Conservation (phyloP, 306 rosid species). For the Crotalaria pallida region DNA sequence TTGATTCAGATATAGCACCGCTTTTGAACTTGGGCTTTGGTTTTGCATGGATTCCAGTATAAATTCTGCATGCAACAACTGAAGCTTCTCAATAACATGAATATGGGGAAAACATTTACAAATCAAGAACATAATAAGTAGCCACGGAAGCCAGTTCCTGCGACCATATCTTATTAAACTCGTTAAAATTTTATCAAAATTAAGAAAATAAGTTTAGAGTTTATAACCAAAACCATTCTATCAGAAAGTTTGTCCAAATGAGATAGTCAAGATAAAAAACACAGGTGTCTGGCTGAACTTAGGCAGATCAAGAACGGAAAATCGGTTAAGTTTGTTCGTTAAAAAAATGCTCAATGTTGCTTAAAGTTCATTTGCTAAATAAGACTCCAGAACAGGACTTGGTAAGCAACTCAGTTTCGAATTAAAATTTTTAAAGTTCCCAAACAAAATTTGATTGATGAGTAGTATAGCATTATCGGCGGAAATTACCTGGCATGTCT, state of each 20-base stretch:
- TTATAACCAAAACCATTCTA: not conserved
- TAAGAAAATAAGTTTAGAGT: not conserved
- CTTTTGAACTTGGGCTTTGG: constrained; percentile 80
- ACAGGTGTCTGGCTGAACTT: not conserved
- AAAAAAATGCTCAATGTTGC: not conserved
- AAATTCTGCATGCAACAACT: constrained; percentile 53
- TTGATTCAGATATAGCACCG: constrained; percentile 92
- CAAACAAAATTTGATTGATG: not conserved
- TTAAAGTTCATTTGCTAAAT: not conserved
- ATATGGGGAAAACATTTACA: not conserved
- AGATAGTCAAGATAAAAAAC: not conserved
- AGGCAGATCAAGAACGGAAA: not conserved
- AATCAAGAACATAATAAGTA: not conserved
- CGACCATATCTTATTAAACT: not conserved
- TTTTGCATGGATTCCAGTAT: constrained; percentile 94
- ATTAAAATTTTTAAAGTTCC: not conserved
- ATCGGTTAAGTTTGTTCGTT: not conserved
- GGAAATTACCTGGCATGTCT: constrained; percentile 87
- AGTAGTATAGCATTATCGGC: constrained; percentile 3
- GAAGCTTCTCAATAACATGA: not conserved
- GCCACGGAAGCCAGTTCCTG: not conserved
- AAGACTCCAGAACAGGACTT: not conserved
- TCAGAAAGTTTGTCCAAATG: not conserved
- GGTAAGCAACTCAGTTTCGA: not conserved
- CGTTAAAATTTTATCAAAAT: not conserved